Evolutionary conservation across 768 basidiomycete species (phyloP), one percentile per base, ranked within the genome.

Genomic region (Leccinum truebloodii): DNA sequence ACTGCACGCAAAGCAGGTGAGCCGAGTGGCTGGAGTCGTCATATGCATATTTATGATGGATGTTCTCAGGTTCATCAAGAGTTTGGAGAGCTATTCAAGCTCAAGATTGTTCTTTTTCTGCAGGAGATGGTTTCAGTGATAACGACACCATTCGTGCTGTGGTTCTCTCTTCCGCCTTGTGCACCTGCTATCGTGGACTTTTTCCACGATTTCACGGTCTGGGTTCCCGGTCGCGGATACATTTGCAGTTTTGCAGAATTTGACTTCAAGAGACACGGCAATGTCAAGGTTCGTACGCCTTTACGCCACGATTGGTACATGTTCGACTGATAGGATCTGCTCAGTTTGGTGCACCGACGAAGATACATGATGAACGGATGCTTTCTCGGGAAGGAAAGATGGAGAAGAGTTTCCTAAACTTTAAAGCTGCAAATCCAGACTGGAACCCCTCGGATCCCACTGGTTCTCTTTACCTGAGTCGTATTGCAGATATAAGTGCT

Each of bases 191-290:
- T 98, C 65, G 84, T 99, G 62, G 97, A 99, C 71, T 98, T 99
- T 72, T 98, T 99, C 84, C 86, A 96, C 34, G 96, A 98, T 74
- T 99, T 98, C 71, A 90, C 94, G 0, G 90, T 99, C 1, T 96
- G 98, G 73, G 90, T 99, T 22, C 95, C 98, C 61, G 94, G 95
- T 0, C 83, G 97, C 2, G 97, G 97, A 5, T 96, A 97, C 68
- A 92, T 99, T 20, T 98, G 97, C 71, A 95, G 92, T 58, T 99
- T 98, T 74, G 97, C 97, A 3, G 95, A 96, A 61, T 99, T 99
- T 72, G 95, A 98, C 73, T 98, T 99, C 73, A 88, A 94, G 77
- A 78, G 94, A 58, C 94, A 97, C 63, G 94, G 95, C 0, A 95
- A 95, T 72, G 82, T 94, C 72, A 94, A 91, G 81, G 90, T 90